These are phyloP conservation scores for Incumbomyces delicatus DNA, from an alignment of 2,329 filamentous ascomycete genomes.

Conservation along the genomic window DNA sequence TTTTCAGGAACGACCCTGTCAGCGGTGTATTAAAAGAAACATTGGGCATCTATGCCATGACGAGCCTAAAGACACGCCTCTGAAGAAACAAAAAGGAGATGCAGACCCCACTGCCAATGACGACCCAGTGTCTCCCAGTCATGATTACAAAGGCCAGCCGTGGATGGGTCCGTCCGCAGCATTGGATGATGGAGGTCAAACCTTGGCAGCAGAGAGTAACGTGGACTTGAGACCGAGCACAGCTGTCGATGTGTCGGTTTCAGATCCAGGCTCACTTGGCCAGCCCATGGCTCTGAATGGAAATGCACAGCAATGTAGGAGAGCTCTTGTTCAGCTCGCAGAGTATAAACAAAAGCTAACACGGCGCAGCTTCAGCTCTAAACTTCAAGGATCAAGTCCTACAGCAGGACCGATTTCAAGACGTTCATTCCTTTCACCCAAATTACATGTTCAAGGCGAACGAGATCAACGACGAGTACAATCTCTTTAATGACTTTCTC, in stretches of 20 bases:
- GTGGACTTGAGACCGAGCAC: conserved; percentile 41
- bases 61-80: conserved; percentile 71
- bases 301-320: conserved; percentile 67
- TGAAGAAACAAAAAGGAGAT: conserved; percentile 69
- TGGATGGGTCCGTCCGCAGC: conserved; percentile 48
- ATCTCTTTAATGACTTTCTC: conserved; percentile 90
- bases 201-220: conserved; percentile 32
- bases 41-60: conserved; percentile 98
- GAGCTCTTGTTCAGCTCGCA: conserved; percentile 6
- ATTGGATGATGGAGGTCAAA: conserved; percentile 42
- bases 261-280: conserved; percentile 49
- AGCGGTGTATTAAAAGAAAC: conserved; percentile 94
- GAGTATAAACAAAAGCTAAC: conserved; percentile 22
- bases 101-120: conserved; percentile 49
- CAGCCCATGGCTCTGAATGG: conserved; percentile 55
- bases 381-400: conserved; percentile 69
- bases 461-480: conserved; percentile 94
- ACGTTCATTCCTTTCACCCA: conserved; percentile 88
- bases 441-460: conserved; percentile 93
- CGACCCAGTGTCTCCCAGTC: conserved; percentile 40
- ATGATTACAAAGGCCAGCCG: conserved; percentile 36
- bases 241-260: conserved; percentile 17
- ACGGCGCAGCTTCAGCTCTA: conserved; percentile 51
- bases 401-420: conserved; percentile 75
- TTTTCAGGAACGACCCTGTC: conserved; percentile 82